These are phyloP conservation scores for Coriolopsis trogii DNA, from an alignment of 1,284 basidiomycete genomes.

Conservation along the genomic window DNA sequence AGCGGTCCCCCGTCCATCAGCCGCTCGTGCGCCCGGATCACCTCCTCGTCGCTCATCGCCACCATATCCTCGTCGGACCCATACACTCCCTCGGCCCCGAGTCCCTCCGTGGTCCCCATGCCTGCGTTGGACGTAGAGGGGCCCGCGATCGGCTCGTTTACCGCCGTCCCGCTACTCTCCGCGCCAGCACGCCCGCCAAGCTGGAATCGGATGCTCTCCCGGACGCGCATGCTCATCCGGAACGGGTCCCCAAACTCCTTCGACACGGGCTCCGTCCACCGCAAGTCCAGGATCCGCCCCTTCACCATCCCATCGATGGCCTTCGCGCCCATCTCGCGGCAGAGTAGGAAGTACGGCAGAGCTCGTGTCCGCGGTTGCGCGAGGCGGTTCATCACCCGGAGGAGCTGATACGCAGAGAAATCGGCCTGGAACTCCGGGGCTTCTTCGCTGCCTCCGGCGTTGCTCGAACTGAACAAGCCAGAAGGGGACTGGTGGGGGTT, in stretches of 20 bases:
- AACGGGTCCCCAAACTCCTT: slow-evolving; percentile 36
- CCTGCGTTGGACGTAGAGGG: not conserved
- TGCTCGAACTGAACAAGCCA: slow-evolving; percentile 22
- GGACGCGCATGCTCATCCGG: slow-evolving; percentile 31
- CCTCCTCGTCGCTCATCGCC: slow-evolving; percentile 36
- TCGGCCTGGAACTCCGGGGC: slow-evolving; percentile 41
- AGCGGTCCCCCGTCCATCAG: slow-evolving; percentile 29
- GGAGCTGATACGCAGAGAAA: slow-evolving; percentile 72
- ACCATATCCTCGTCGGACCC: slow-evolving; percentile 37
- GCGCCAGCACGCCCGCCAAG: slow-evolving; percentile 32
- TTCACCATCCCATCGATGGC: slow-evolving; percentile 83
- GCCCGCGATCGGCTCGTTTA: slow-evolving; percentile 30
- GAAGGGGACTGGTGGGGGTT: slow-evolving; percentile 42
- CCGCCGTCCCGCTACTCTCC: slow-evolving; percentile 39
- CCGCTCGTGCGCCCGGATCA: slow-evolving; percentile 32
- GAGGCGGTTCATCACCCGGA: slow-evolving; percentile 75
- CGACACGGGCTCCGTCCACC: slow-evolving; percentile 75
- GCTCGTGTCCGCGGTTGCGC: slow-evolving; percentile 60
- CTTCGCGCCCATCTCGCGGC: slow-evolving; percentile 74
- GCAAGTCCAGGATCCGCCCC: slow-evolving; percentile 69
- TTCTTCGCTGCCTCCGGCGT: slow-evolving; percentile 26
- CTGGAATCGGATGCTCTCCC: slow-evolving; percentile 36
- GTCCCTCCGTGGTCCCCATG: slow-evolving; percentile 4
- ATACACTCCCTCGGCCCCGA: slow-evolving; percentile 15
- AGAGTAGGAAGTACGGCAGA: slow-evolving; percentile 76